Evolutionary conservation across 2,329 filamentous ascomycete species (phyloP), one percentile per base, ranked within the genome.

Genomic region (Proliferodiscus dingleyae): DNA sequence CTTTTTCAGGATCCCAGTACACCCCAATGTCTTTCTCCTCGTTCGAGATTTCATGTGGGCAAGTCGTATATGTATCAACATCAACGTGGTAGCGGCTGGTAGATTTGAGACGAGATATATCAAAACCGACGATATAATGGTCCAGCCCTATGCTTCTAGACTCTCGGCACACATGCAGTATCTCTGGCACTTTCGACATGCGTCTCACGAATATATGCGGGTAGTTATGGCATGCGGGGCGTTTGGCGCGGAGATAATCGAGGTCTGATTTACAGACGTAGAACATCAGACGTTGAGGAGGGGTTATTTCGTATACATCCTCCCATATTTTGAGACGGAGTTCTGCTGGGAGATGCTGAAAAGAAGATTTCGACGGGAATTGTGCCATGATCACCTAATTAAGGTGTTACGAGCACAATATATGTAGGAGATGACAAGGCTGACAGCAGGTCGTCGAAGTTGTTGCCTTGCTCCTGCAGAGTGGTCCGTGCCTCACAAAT

Each of bases 261-360:
- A 50, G 44, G 37, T 50, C 47, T 28, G 43, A 44, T 47, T 50
- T 50, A 22, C 41, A 37, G 30, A 47, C 43, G 30, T 46, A 32
- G 32, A 44, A 43, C 37, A 30, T 32, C 9, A 42, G 30, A 9
- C 26, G 15, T 15, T 18, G 38, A 11, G 46, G 15, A 2, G 45
- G 32, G 11, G 33, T 28, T 4, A 19, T 15, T 11, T 30, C 6
- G 37, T 38, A 37, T 18, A 36, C 30, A 4, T 23, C n/a, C n/a
- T n/a, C n/a, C n/a, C n/a, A n/a, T n/a, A n/a, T n/a, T n/a, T n/a
- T n/a, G n/a, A n/a, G n/a, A 26, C 40, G 39, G 28, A 47, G 34
- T 28, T 47, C 45, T 15, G 45, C 18, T n/a, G 45, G 45, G 30
- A 47, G 26, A n/a, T 16, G 45, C 34, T 28, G 40, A 43, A 45